Evolutionary conservation across 768 basidiomycete species (phyloP).

Genomic region (Lyophyllum decastes): DNA sequence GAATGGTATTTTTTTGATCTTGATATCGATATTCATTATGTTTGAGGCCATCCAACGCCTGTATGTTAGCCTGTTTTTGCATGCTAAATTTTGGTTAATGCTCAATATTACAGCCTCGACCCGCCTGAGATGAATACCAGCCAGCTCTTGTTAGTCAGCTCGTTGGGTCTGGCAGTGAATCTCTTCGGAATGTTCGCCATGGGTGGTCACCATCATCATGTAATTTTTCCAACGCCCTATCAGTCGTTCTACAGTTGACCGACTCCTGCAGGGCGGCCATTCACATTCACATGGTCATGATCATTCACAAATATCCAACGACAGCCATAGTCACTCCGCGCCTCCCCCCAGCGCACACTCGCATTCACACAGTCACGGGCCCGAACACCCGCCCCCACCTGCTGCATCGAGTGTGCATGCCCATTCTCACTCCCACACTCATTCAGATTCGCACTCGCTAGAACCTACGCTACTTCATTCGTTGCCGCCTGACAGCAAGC

Average conservation of each 20-base stretch:
- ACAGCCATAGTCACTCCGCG: constrained; percentile 16
- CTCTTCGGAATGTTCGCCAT: constrained; percentile 99
- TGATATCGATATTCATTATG: constrained; percentile 97
- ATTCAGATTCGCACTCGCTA: constrained; percentile 16
- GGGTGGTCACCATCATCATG: constrained; percentile 92
- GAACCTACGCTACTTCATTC: constrained; percentile 2
- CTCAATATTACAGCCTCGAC: constrained; percentile 56
- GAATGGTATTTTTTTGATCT: constrained; percentile 90
- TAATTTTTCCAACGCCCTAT: constrained; percentile 31
- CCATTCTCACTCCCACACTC: constrained; percentile 30
- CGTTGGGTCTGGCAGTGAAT: constrained; percentile 89
- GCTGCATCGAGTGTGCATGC: not conserved
- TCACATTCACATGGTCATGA: constrained; percentile 52
- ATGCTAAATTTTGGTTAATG: not conserved
- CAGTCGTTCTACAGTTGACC: not conserved
- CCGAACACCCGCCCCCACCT: constrained; percentile 13
- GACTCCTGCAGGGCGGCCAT: constrained; percentile 50
- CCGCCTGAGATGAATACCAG: constrained; percentile 98
- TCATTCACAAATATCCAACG: constrained; percentile 33
- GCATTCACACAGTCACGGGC: constrained; percentile 22
- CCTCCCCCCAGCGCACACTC: constrained; percentile 27
- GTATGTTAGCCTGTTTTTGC: constrained; percentile 40
- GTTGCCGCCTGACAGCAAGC: not conserved
- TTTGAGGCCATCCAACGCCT: constrained; percentile 97
- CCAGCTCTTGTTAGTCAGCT: constrained; percentile 87